Evolutionary conservation across 805 yeast species (phyloP).

Genomic region (Blastobotrys peoriensis): DNA sequence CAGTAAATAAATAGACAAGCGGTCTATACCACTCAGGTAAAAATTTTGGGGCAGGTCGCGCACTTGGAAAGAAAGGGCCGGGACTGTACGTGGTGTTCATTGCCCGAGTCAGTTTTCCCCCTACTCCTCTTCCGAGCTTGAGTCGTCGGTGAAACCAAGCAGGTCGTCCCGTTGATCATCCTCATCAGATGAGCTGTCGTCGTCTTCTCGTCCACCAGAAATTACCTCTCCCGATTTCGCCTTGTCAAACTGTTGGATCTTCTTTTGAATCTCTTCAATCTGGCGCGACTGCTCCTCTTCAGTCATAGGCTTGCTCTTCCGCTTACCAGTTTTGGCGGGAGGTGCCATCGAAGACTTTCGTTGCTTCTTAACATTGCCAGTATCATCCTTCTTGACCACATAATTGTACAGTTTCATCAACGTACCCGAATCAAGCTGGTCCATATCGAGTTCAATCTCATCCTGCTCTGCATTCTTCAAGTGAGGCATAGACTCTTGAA

Average conservation of each 20-base stretch:
- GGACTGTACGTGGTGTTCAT: too few species aligned
- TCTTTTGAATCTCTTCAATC: slow-evolving; percentile 65
- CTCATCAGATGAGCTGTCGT: slow-evolving; percentile 21
- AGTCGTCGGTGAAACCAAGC: slow-evolving; percentile 22
- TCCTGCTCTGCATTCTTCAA: slow-evolving; percentile 59
- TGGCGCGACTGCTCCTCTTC: slow-evolving; percentile 63
- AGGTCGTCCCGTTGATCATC: slow-evolving; percentile 29
- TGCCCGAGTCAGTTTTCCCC: too few species aligned
- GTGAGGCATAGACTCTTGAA: slow-evolving; percentile 69
- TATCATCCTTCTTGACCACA: slow-evolving; percentile 50
- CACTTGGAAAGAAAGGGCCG: too few species aligned
- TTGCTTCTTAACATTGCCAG: slow-evolving; percentile 6
- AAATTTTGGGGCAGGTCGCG: too few species aligned
- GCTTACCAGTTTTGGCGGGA: slow-evolving; percentile 26
- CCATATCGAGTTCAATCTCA: slow-evolving; percentile 95
- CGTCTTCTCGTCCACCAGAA: slow-evolving; percentile 17
- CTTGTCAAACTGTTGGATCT: slow-evolving; percentile 63
- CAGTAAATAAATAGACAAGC: not conserved
- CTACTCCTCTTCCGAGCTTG: slow-evolving; percentile 30
- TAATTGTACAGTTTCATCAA: slow-evolving; percentile 77
- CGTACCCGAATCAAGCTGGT: slow-evolving; percentile 79
- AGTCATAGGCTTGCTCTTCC: slow-evolving; percentile 50
- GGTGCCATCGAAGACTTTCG: slow-evolving; percentile 5
- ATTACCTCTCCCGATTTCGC: slow-evolving; percentile 20
- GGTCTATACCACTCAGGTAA: too few species aligned